Base-by-base conservation (phyloP, 2,329 filamentous ascomycete species). In the Alternaria burnsii region DNA sequence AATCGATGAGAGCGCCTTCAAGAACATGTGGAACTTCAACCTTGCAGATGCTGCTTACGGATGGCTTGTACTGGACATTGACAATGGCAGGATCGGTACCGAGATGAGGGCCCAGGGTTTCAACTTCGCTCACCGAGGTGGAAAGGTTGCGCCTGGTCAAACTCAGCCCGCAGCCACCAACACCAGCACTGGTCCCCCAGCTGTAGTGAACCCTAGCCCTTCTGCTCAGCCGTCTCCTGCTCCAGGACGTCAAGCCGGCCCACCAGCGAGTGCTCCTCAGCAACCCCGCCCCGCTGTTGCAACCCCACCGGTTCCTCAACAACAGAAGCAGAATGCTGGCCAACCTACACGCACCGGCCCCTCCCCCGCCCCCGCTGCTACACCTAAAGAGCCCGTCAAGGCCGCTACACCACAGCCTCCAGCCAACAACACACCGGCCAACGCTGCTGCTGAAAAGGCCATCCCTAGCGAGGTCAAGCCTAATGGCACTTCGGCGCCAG, bases 21-120 rank as follows among this genome's bases (percentile, higher is more conserved):
- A 99, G 85, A 99, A 99, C 79, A 98, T 98, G 95, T 99, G 95
- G 95, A 99, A 99, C 81, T 99, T 99, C 82, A 98, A 98, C 79
- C 82, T 99, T 68, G 95, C 95, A 30, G 95, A 99, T 82, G 95
- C 95, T 56, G 94, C 95, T 20, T 99, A 98, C 78, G 95, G 95
- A 62, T 99, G 93, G 85, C 85, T 99, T 52, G 93, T 98, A 16
- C 82, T 99, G 59, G 95, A 99, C 78, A 90, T 99, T 61, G 95
- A 99, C 76, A 92, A 93, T 74, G 95, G 95, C 52, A 89, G 95
- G 43, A 98, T 99, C 70, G 95, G 94, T 47, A 99, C 95, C 0
- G 95, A 99, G 82, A 99, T 99, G 95, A 89, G 93, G 65, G 95
- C 95, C 22, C 95, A 99, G 76, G 95, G 95, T 42, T 99, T 99